phyloP scores from a whole-genome alignment of 768 basidiomycete species.

The Amyloporia xantha region DNA sequence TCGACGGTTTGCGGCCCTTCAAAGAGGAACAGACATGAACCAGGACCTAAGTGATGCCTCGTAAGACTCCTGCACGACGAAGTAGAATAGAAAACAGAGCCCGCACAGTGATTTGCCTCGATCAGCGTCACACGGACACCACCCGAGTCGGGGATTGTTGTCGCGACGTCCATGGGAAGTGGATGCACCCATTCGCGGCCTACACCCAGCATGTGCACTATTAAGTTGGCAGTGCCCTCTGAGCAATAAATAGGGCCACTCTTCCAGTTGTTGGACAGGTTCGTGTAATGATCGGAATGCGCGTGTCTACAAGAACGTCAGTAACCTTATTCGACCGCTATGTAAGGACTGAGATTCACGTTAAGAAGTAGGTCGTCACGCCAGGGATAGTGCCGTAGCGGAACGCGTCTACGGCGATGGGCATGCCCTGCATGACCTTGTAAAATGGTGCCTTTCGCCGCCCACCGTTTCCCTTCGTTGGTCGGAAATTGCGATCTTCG shows the following conservation, averaged over 20 bases:
- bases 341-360: constrained; percentile 37
- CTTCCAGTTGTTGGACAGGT: constrained; percentile 81
- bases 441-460: constrained; percentile 88
- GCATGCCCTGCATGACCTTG: constrained; percentile 94
- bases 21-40: constrained; percentile 90
- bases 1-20: constrained; percentile 87
- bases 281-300: constrained; percentile 96
- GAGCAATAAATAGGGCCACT: constrained; percentile 96
- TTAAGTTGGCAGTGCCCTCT: constrained; percentile 85
- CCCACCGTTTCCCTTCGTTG: constrained; percentile 40
- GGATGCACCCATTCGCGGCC: constrained; percentile 86
- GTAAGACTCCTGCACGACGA: not conserved
- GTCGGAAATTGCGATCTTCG: constrained; percentile 42
- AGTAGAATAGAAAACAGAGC: not conserved
- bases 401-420: constrained; percentile 97
- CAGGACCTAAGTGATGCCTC: constrained; percentile 45
- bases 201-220: constrained; percentile 86
- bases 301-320: constrained; percentile 60
- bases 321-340: not conserved
- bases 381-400: constrained; percentile 87
- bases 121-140: constrained; percentile 89
- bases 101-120: constrained; percentile 91
- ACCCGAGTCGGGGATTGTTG: constrained; percentile 69
- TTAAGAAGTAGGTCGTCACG: constrained; percentile 86
- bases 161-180: constrained; percentile 73